Base-by-base conservation (phyloP, 306 rosid species). In the apple (Malus domestica) region DNA sequence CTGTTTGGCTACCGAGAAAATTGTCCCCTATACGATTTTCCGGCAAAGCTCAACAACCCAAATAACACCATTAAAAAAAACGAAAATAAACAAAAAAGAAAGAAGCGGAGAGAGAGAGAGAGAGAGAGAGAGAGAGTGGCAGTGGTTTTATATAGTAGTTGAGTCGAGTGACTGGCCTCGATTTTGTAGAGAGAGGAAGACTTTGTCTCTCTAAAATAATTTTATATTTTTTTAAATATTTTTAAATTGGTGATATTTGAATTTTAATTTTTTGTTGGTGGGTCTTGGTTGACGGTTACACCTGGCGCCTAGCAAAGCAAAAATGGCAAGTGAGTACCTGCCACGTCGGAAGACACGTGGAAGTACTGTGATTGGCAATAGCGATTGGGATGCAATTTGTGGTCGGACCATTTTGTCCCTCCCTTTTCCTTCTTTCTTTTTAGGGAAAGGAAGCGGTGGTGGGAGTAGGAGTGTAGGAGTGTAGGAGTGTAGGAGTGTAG, bases 261-360 rank as follows among this genome's bases (percentile, higher is more conserved):
- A 44, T 20, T 38, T 55, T 54, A 6, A 46, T 52, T 55, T 49
- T 46, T 27, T 54, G 78, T 60, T 69, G 74, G 79, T 72, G 63
- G 65, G 70, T 73, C 75, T 65, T 20, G 60, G 67, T 78, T 64
- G 84, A 77, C 82, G 82, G 84, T 81, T 78, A 79, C 89, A 86
- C 84, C 83, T 76, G 85, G 87, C 72, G 70, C 14, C 46, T 66
- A 9, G 63, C 69, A 40, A 73, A 55, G 40, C 12, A 45, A 15
- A 63, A 13, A 40, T 27, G 12, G 68, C 67, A 3, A 30, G 40
- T 63, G 44, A 30, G 22, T 7, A 14, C 68, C 35, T 63, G 75
- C 80, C 87, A 82, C 88, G 79, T 78, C 35, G 76, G 74, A 64
- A 18, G 76, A 84, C 90, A 88, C 74, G 72, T 86, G 71, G 76